A percentile compares a stretch with the other conserved stretches of the same genome.
Evolutionary conservation across 805 yeast genomes (phyloP).

Genomic region (Nadsonia fulvescens): DNA sequence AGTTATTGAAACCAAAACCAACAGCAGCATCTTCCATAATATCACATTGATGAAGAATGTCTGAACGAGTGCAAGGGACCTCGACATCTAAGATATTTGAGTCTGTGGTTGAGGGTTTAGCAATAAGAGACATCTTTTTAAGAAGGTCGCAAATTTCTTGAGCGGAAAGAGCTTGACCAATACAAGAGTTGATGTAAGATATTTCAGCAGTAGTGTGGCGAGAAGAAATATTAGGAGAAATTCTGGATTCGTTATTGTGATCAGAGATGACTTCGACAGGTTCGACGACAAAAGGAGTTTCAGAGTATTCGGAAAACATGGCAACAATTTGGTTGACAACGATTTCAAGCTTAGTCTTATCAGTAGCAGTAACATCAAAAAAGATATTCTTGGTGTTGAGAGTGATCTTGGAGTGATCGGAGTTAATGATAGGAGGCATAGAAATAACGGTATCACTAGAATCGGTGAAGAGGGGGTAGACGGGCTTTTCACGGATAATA

Average conservation of each 20-base stretch:
- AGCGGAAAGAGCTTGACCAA: constrained; percentile 62
- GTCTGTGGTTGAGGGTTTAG: constrained; percentile 31
- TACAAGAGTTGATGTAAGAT: constrained; percentile 74
- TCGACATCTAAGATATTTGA: constrained; percentile 39
- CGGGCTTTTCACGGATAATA: constrained; percentile 75
- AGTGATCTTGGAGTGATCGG: constrained; percentile 76
- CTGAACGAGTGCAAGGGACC: constrained; percentile 91
- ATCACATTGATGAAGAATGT: constrained; percentile 91
- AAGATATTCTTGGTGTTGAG: constrained; percentile 74
- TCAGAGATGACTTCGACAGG: constrained; percentile 73
- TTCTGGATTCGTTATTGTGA: constrained; percentile 60
- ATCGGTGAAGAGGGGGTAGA: constrained; percentile 80
- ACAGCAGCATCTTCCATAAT: constrained; percentile 97
- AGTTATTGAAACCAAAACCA: constrained; percentile 84
- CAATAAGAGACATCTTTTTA: constrained; percentile 64
- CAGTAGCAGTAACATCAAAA: constrained; percentile 90
- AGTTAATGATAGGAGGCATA: constrained; percentile 92
- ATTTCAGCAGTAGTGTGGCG: constrained; percentile 59
- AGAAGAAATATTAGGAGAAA: constrained; percentile 54
- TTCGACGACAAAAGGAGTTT: constrained; percentile 68
- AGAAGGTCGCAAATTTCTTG: constrained; percentile 52
- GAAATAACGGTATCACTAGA: constrained; percentile 63
- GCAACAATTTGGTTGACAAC: constrained; percentile 86
- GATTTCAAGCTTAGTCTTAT: constrained; percentile 80
- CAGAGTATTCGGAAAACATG: constrained; percentile 84